A percentile compares a stretch with the other conserved stretches of the same genome.
Evolutionary conservation across 768 basidiomycete species (phyloP).

Genomic region (Pilatotrama ljubarskyi): DNA sequence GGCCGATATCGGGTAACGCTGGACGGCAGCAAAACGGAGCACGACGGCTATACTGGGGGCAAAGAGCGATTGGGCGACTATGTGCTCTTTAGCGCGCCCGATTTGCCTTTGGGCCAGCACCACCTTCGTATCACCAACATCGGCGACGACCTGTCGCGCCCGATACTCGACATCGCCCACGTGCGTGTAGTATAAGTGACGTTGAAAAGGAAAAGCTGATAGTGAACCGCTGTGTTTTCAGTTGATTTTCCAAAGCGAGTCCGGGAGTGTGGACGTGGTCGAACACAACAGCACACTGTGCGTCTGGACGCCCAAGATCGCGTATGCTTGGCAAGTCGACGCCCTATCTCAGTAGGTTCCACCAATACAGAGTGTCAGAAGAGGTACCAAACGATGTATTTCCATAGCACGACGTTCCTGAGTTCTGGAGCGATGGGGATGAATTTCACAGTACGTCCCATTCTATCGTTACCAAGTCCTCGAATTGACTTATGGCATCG

Average conservation of each 20-base stretch:
- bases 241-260: conserved; percentile 8
- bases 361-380: neutral
- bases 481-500: too few species aligned
- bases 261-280: neutral
- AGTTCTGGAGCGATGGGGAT: conserved; percentile 2
- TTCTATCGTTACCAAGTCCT: too few species aligned
- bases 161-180: conserved; percentile 16
- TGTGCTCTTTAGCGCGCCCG: conserved; percentile 1
- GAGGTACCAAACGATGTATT: neutral
- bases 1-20: conserved; percentile 19
- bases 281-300: neutral
- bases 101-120: conserved; percentile 11
- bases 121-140: conserved; percentile 18
- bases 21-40: neutral
- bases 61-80: neutral
- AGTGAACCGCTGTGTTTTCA: neutral
- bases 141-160: neutral
- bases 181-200: conserved; percentile 6
- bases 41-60: conserved; percentile 8
- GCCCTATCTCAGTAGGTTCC: conserved; percentile 4
- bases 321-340: conserved; percentile 2
- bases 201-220: neutral
- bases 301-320: neutral
- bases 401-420: conserved; percentile 2
- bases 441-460: conserved; percentile 13